Percentiles rank a stretch among this genome's conserved stretches.
phyloP scores from a whole-genome alignment of 1,139 yeast genomes.

The Suhomyces wounanorum region DNA sequence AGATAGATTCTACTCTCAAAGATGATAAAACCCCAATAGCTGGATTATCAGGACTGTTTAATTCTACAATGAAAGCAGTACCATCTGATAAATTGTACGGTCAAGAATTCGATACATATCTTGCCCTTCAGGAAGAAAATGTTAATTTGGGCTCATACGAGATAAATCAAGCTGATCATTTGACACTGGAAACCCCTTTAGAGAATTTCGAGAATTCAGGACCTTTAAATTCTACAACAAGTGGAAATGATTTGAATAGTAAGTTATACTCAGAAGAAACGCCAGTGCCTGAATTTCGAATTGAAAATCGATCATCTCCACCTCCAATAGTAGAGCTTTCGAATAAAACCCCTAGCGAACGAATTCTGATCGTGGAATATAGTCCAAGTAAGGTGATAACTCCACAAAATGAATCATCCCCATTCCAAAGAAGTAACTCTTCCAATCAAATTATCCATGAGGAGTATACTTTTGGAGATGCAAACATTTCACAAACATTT shows the following conservation, averaged over 20 bases:
- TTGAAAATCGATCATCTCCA: background rate
- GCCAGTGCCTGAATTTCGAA: background rate
- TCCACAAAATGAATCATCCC: slow-evolving; percentile 9
- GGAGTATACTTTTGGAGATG: slow-evolving; percentile 22
- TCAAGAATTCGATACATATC: background rate
- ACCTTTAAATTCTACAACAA: no score
- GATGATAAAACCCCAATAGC: background rate
- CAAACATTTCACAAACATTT: slow-evolving; percentile 10
- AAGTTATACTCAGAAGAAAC: background rate
- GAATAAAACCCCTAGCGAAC: background rate
- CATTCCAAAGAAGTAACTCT: slow-evolving; percentile 8
- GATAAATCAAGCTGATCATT: background rate
- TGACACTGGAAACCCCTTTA: background rate
- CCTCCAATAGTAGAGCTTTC: background rate
- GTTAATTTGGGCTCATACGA: background rate
- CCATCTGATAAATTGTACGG: background rate
- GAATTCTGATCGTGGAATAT: slow-evolving; percentile 1
- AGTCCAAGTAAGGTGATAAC: slow-evolving; percentile 7
- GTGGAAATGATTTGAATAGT: background rate
- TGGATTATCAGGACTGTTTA: background rate
- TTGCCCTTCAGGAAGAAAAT: background rate
- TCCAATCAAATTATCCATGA: slow-evolving; percentile 22
- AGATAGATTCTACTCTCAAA: background rate
- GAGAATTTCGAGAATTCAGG: no score
- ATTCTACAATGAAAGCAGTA: background rate